Evolutionary conservation across 2,329 filamentous ascomycete genomes (phyloP).

Genomic region (Aspergillus niger): DNA sequence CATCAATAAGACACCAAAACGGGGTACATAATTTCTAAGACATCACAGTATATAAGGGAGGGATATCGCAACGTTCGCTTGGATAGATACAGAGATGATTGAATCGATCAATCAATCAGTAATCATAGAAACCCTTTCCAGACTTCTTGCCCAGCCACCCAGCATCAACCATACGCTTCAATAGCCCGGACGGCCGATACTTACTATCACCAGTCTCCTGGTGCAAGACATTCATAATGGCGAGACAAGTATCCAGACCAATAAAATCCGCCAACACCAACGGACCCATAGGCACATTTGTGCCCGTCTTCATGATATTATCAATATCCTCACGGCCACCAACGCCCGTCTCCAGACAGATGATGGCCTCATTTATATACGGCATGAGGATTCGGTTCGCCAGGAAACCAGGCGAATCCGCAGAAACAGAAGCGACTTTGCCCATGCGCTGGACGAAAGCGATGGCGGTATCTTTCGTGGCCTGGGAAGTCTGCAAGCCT

Average conservation of each 20-base stretch:
- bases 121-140: slow-evolving; percentile 94
- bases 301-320: slow-evolving; percentile 98
- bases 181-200: slow-evolving; percentile 83
- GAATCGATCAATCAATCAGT: slow-evolving; percentile 50
- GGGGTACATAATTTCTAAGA: neutral
- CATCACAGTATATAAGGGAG: neutral
- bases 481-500: slow-evolving; percentile 83
- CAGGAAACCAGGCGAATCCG: slow-evolving; percentile 89
- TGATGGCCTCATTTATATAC: slow-evolving; percentile 97
- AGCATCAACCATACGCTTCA: slow-evolving; percentile 95
- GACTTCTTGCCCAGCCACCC: slow-evolving; percentile 98
- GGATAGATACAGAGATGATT: neutral
- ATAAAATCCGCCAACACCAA: slow-evolving; percentile 95
- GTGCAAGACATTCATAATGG: slow-evolving; percentile 96
- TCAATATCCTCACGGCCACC: slow-evolving; percentile 91
- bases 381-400: slow-evolving; percentile 98
- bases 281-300: slow-evolving; percentile 97
- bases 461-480: slow-evolving; percentile 79
- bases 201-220: slow-evolving; percentile 92
- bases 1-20: no score
- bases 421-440: slow-evolving; percentile 84
- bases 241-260: slow-evolving; percentile 89
- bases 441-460: slow-evolving; percentile 90
- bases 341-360: slow-evolving; percentile 91
- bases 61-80: neutral